A percentile compares a stretch with the other conserved stretches of the same genome.
Evolutionary conservation across 208 protist species (phyloP).

Genomic region (Trypanosomatidae sp.): DNA sequence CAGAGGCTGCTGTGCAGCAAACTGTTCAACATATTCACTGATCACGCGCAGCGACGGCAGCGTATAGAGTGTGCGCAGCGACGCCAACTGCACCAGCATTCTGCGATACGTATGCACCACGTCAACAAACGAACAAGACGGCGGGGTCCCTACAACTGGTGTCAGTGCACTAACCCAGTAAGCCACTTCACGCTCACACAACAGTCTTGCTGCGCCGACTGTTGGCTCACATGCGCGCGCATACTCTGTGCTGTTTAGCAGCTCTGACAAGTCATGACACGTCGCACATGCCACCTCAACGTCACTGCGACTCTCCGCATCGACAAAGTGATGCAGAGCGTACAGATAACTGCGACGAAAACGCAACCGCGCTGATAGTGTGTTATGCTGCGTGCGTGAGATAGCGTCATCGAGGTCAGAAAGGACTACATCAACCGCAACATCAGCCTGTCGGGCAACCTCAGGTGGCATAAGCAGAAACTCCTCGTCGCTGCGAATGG

Average conservation of each 20-base stretch:
- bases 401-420: slow-evolving; percentile 40
- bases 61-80: slow-evolving; percentile 26
- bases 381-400: slow-evolving; percentile 10
- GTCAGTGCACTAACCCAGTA: slow-evolving; percentile 66
- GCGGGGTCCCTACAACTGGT: slow-evolving; percentile 27
- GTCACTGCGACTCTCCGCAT: slow-evolving; percentile 21
- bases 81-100: slow-evolving; percentile 45
- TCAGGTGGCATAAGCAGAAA: slow-evolving; percentile 48
- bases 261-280: slow-evolving; percentile 18
- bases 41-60: slow-evolving; percentile 34
- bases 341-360: slow-evolving; percentile 52
- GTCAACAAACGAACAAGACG: slow-evolving; percentile 25
- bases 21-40: slow-evolving; percentile 45
- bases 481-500: slow-evolving; percentile 76
- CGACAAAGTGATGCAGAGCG: slow-evolving; percentile 26
- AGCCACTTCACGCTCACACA: slow-evolving; percentile 30
- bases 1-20: slow-evolving; percentile 51
- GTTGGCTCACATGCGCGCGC: slow-evolving; percentile 31
- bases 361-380: slow-evolving; percentile 44
- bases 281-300: slow-evolving; percentile 38
- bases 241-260: slow-evolving; percentile 24
- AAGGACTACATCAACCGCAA: slow-evolving; percentile 42
- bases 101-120: slow-evolving; percentile 27
- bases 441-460: slow-evolving; percentile 28
- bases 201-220: slow-evolving; percentile 20